Evolutionary conservation across 441 rosid genomes (phyloP), one percentile per base, ranked within the genome.

Genomic region (Croton setiger): DNA sequence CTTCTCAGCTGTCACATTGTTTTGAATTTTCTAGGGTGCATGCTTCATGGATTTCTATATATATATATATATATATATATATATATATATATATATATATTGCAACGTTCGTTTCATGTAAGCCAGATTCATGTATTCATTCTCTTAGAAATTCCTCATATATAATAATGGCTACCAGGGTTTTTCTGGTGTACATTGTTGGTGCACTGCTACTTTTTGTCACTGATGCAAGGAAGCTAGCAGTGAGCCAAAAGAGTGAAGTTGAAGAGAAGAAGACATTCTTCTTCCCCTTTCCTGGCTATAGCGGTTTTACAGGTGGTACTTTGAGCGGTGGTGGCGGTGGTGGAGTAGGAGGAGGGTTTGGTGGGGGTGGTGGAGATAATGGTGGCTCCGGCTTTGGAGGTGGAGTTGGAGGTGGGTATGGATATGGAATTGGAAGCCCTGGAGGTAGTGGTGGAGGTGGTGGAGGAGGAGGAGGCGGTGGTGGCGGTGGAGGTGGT

Each of bases 141-240:
- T n/a, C 1, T 31, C 3, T 60, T 68, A 13, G 1, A 13, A 39
- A 47, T 47, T 47, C 6, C 63, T 54, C 52, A 79, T 63, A 74
- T n/a, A 27, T 27, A 27, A 27, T 27, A 27, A 82, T 72, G 75
- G 41, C 8, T 52, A 48, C 53, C 33, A 72, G 47, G 68, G 47
- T 74, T 66, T 31, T 78, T 60, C 63, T 63, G 41, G 62, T 78
- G 61, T 73, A 76, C 59, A 10, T 79, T 64, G 44, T 71, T 35
- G 12, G 10, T 44, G 70, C 77, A 58, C 64, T 78, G 31, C 31
- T 27, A 53, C 62, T 77, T 57, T 81, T 74, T 68, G 67, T 15
- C 58, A 74, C 56, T 74, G 73, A 75, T 63, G 73, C 71, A 57
- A 75, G 79, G 71, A 75, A 72, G 66, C 73, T 66, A 37, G 36